These are phyloP conservation scores for Galium porrigens DNA, from an alignment of 305 asterid species.

Conservation along the genomic window DNA sequence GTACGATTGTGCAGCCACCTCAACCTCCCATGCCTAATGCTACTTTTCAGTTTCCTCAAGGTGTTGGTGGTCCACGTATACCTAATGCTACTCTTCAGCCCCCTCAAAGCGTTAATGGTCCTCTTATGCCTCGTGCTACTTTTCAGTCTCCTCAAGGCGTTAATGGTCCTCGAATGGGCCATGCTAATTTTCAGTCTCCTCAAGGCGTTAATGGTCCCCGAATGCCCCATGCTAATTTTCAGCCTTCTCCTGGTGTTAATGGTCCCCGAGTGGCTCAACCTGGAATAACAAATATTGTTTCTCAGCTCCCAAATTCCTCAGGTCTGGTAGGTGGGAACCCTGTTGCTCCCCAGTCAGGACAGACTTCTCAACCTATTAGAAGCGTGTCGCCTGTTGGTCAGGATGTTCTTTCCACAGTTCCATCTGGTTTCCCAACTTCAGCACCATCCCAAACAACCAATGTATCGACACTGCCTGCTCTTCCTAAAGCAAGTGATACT, in stretches of 20 bases:
- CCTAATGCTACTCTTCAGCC: not conserved
- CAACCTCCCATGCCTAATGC: slow-evolving; percentile 38
- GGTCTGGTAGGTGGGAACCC: slow-evolving; percentile 16
- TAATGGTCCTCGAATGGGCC: slow-evolving; percentile 26
- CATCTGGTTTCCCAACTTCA: slow-evolving; percentile 25
- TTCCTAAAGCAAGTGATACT: slow-evolving; percentile 29
- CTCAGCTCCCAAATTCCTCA: slow-evolving; percentile 29
- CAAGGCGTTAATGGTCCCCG: slow-evolving; percentile 21
- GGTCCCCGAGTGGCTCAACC: slow-evolving; percentile 37
- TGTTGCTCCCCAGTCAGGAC: slow-evolving; percentile 16
- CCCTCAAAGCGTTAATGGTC: slow-evolving; percentile 35
- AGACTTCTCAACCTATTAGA: slow-evolving; percentile 19
- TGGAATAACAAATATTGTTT: slow-evolving; percentile 24
- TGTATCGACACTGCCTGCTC: slow-evolving; percentile 32
- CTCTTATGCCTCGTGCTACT: slow-evolving; percentile 31
- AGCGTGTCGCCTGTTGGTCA: slow-evolving; percentile 26
- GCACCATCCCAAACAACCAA: slow-evolving; percentile 33
- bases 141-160: slow-evolving; percentile 12
- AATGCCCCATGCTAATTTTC: slow-evolving; percentile 39
- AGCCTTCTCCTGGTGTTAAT: slow-evolving; percentile 37
- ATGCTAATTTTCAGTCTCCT: slow-evolving; percentile 36
- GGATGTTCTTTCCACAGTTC: slow-evolving; percentile 26
- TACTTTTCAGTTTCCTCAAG: slow-evolving; percentile 19
- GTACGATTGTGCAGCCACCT: slow-evolving; percentile 37
- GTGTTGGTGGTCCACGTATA: too few species aligned